These are phyloP conservation scores for Hygrophorus russula DNA, from an alignment of 768 basidiomycete genomes.

Conservation along the genomic window DNA sequence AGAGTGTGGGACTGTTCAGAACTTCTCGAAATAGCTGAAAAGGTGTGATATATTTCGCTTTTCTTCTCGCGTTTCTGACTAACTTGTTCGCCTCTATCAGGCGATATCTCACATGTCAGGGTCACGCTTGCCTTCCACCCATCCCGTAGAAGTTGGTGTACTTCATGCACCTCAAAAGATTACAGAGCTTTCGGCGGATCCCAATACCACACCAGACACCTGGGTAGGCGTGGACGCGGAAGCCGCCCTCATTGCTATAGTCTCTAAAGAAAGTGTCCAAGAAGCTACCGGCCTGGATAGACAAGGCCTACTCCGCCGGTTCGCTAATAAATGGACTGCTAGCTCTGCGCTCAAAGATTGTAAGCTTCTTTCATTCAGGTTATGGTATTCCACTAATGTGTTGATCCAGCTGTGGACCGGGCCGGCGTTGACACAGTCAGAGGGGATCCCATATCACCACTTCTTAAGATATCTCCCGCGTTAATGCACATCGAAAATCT, in stretches of 20 bases:
- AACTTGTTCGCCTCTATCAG: conserved; percentile 18
- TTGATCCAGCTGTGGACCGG: conserved; percentile 40
- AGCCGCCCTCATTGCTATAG: conserved; percentile 44
- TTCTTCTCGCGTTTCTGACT: conserved; percentile 6
- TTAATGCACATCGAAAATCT: conserved; percentile 89
- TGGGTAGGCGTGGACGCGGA: conserved; percentile 42
- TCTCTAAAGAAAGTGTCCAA: conserved; percentile 41
- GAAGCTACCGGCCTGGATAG: conserved; percentile 55
- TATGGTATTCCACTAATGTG: conserved; percentile 5
- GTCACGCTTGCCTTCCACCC: conserved; percentile 23
- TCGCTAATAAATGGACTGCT: conserved; percentile 59
- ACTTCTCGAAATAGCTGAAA: conserved; percentile 40
- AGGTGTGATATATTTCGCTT: conserved; percentile 27
- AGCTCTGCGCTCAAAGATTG: conserved; percentile 67
- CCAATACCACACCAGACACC: conserved; percentile 11
- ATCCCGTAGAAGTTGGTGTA: conserved; percentile 23
- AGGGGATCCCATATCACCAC: conserved; percentile 59
- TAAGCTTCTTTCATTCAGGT: conserved; percentile 24
- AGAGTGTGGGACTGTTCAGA: conserved; percentile 56
- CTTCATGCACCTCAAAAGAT: conserved; percentile 35
- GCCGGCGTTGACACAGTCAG: conserved; percentile 43
- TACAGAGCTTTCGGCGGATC: conserved; percentile 25
- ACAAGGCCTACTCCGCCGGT: conserved; percentile 38
- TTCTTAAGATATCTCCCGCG: conserved; percentile 73
- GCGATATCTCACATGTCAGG: conserved; percentile 31